Base-by-base conservation (phyloP, 768 basidiomycete genomes). In the Naganishia friedmannii region DNA sequence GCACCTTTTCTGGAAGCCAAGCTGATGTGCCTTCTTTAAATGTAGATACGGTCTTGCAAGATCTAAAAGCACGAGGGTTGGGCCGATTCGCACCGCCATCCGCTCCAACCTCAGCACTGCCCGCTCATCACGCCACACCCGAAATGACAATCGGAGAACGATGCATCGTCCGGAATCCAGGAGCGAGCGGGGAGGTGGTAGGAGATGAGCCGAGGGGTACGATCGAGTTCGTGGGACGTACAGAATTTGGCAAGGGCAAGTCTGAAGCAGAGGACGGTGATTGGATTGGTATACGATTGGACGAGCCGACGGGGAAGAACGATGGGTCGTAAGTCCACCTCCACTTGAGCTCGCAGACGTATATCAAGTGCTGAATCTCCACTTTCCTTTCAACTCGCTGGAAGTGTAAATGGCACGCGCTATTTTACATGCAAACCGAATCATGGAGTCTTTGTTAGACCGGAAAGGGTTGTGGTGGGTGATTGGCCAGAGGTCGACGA, bases 301-400 rank as follows among this genome's bases (percentile, higher is more conserved):
- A 98, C 77, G 95, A 98, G 75, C 94, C 95, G 3, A 85, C 92
- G 28, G 95, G 95, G 13, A 97, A 94, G 83, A 93, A 94, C 72
- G 90, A 97, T 79, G 95, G 95, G 74, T 88, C 88, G 93, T 95
- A 78, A 82, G 93, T 87, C 28, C 45, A 17, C 65, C 28, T 17
- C 26, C 26, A 37, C 45, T 34, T 37, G 37, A 12, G 9, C 53
- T 3, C 21, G n/a, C 48, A 1, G 19, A 8, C 21, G n/a, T n/a
- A n/a, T n/a, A n/a, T n/a, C 19, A 23, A 12, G 23, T 46, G 48
- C 48, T 26, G 3, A 51, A 7, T 51, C 23, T 23, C 6, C 48
- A 21, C 48, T 1, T 21, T 51, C 4, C 28, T 29, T 17, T 23
- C 15, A 2, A 7, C 32, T 15, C 32, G 26, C 23, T 45, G 56